These are phyloP conservation scores for Elsinoe batatas DNA, from an alignment of 2,329 filamentous ascomycete species.

Conservation along the genomic window DNA sequence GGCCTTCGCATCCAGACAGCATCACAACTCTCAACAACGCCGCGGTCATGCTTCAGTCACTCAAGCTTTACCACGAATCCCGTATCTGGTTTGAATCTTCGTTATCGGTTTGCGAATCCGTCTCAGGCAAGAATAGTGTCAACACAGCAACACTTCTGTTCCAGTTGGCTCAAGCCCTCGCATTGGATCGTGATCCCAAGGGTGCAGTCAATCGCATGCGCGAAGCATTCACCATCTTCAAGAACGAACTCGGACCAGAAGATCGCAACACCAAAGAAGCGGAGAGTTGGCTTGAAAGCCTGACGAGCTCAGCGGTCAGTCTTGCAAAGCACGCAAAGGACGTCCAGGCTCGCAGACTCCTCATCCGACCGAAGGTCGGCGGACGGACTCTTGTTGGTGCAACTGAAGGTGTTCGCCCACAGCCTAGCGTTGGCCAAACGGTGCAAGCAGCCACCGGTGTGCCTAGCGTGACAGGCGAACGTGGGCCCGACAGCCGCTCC, in stretches of 20 bases:
- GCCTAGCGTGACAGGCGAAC: slow-evolving; percentile 13
- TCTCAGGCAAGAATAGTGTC: slow-evolving; percentile 82
- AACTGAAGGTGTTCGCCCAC: slow-evolving; percentile 48
- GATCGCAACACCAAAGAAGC: slow-evolving; percentile 98
- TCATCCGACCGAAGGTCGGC: slow-evolving; percentile 31
- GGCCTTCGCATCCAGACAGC: slow-evolving; percentile 84
- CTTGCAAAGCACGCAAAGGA: slow-evolving; percentile 93
- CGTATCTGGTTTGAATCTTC: slow-evolving; percentile 81
- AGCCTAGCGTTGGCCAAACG: slow-evolving; percentile 52
- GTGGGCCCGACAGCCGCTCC: slow-evolving; percentile 49
- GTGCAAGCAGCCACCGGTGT: neutral
- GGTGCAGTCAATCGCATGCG: slow-evolving; percentile 87
- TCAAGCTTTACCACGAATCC: slow-evolving; percentile 91
- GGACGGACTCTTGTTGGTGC: slow-evolving; percentile 30
- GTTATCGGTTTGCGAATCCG: slow-evolving; percentile 74
- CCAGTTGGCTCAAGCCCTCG: slow-evolving; percentile 91
- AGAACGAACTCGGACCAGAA: slow-evolving; percentile 70
- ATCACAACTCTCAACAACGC: slow-evolving; percentile 99
- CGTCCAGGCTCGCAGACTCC: slow-evolving; percentile 51
- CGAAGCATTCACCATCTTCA: slow-evolving; percentile 94
- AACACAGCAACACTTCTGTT: slow-evolving; percentile 92
- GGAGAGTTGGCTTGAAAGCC: slow-evolving; percentile 89
- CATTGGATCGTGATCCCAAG: slow-evolving; percentile 91
- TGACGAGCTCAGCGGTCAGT: slow-evolving; percentile 88
- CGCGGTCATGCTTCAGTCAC: slow-evolving; percentile 92